These are phyloP conservation scores for Ceratobasidium sp. DNA, from an alignment of 1,284 basidiomycete species.

Conservation along the genomic window DNA sequence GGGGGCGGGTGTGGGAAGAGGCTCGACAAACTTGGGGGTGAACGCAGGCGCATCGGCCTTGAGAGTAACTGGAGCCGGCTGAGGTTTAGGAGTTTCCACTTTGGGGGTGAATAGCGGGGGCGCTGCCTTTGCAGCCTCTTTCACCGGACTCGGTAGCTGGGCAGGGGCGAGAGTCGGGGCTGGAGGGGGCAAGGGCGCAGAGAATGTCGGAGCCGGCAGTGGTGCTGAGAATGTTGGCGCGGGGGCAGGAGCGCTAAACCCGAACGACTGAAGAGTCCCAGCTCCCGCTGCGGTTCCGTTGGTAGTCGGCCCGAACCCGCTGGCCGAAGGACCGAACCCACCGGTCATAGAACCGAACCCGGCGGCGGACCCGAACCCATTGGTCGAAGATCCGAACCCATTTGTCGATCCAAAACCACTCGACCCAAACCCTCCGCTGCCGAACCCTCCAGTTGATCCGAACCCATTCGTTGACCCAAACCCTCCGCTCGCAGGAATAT, in stretches of 20 bases:
- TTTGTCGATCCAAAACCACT: conserved; percentile 3
- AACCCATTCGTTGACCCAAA: neutral
- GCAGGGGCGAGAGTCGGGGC: conserved; percentile 21
- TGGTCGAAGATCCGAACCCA: conserved; percentile 19
- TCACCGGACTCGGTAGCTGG: conserved; percentile 7
- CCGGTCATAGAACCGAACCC: conserved; percentile 9
- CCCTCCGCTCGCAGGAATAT: neutral
- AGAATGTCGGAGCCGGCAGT: conserved; percentile 16
- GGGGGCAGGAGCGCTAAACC: conserved; percentile 2
- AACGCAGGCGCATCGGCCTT: neutral
- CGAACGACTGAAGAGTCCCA: conserved; percentile 18
- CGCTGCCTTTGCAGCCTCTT: conserved; percentile 15
- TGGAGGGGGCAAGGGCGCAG: conserved; percentile 28
- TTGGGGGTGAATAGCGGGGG: conserved; percentile 17
- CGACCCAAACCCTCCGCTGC: neutral
- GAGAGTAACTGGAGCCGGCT: neutral
- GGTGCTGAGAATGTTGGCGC: conserved; percentile 29
- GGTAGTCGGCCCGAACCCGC: conserved; percentile 25
- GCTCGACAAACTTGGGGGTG: neutral
- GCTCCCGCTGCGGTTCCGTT: neutral
- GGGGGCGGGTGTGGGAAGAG: neutral
- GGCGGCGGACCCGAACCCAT: conserved; percentile 1
- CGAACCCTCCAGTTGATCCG: conserved; percentile 1
- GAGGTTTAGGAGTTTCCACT: neutral
- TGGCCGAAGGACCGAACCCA: neutral